Conservation (phyloP, 2,329 filamentous ascomycete genomes). For the Penicillium nordicum region DNA sequence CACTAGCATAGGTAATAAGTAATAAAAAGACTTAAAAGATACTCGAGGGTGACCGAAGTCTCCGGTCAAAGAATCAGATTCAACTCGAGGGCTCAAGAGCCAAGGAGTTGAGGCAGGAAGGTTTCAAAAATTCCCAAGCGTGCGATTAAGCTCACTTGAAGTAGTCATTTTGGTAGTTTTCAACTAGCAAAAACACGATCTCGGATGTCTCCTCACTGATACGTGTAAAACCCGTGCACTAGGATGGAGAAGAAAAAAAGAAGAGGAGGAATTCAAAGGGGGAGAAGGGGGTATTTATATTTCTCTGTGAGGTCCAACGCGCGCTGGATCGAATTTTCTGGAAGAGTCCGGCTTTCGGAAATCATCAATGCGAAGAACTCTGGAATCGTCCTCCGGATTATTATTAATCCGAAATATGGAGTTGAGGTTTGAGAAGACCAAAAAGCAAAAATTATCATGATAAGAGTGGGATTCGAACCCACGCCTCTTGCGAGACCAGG, state of each 20-base stretch:
- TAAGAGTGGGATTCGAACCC: conserved; percentile 14
- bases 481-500: conserved; percentile 12
- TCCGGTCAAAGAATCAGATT: conserved; percentile 7
- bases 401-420: no score
- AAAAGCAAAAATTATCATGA: neutral
- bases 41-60: conserved; percentile 4
- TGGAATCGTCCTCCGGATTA: no score
- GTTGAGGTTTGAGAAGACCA: no score
- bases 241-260: conserved; percentile 40
- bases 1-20: conserved; percentile 33
- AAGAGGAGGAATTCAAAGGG: conserved; percentile 22
- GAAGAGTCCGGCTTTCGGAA: no score
- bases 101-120: conserved; percentile 28
- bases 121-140: conserved; percentile 77
- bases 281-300: conserved; percentile 24
- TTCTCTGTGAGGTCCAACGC: neutral
- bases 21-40: conserved; percentile 38
- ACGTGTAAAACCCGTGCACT: conserved; percentile 70
- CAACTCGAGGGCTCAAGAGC: conserved; percentile 15
- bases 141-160: conserved; percentile 64
- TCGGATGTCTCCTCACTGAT: conserved; percentile 86
- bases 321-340: no score
- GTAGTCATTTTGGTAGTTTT: conserved; percentile 78
- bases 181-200: conserved; percentile 86
- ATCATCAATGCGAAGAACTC: no score